Conservation (phyloP, 179 eudicot genomes). For the Spergularia azorica region DNA sequence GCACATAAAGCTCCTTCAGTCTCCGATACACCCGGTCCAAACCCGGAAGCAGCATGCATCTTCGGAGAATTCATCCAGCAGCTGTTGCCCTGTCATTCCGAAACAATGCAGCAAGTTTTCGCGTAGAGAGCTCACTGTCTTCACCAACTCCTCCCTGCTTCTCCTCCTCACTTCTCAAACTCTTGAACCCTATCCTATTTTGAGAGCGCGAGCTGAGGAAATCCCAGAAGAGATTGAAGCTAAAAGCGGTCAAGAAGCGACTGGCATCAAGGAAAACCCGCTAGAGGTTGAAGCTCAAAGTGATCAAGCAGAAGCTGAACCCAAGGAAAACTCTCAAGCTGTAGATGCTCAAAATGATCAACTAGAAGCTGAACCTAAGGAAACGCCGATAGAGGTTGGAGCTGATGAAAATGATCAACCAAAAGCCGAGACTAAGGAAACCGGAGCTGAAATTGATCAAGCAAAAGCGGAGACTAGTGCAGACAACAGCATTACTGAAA, state of each 20-base stretch:
- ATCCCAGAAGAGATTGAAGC: constrained; percentile 1
- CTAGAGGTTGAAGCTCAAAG: neutral
- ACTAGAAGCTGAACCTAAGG: constrained; percentile 3
- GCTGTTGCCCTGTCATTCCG: constrained; percentile 16
- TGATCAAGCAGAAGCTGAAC: constrained; percentile 1
- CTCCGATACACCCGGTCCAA: constrained; percentile 32
- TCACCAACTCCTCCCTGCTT: constrained; percentile 51
- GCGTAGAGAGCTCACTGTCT: constrained; percentile 60
- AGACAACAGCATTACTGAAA: constrained; percentile 7
- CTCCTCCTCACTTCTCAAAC: constrained; percentile 50
- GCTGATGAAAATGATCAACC: neutral
- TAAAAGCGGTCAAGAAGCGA: constrained; percentile 21
- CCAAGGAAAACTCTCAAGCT: neutral
- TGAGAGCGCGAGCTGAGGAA: constrained; percentile 40
- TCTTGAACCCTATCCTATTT: constrained; percentile 20
- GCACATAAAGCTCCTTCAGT: constrained; percentile 40
- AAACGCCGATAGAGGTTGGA: neutral
- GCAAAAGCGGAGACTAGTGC: constrained; percentile 33
- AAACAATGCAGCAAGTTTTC: constrained; percentile 47
- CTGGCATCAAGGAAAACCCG: constrained; percentile 12
- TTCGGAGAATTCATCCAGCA: constrained; percentile 23
- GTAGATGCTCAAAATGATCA: neutral
- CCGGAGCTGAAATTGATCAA: constrained; percentile 16
- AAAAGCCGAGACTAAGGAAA: constrained; percentile 9
- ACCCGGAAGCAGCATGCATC: constrained; percentile 27